Evolutionary conservation across 140 eudicot species (phyloP), one percentile per base, ranked within the genome.

Genomic region (Ambrosia hybrid): DNA sequence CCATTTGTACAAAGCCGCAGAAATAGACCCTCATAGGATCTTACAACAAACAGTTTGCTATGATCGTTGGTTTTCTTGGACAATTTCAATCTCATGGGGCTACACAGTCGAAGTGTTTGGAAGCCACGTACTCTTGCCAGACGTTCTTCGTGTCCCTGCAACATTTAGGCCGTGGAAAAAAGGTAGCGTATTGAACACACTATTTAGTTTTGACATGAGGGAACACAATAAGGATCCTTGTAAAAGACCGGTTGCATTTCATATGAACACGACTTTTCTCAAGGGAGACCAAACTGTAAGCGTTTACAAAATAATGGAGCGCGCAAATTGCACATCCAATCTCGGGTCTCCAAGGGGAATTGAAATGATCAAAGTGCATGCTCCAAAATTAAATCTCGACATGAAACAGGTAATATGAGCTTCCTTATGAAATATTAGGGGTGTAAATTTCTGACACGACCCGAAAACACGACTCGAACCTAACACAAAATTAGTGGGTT

Each of bases 71-170:
- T 92, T 81, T 79, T 85, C 91, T 5, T 92, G 96, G 98, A 89
- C 98, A 0, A 78, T 89, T 39, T 92, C 98, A 0, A 77, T 92
- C 13, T 89, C 96, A 0, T 92, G 98, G 98, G 98, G 98, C 4
- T 92, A 89, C 34, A 87, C 95, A 0, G 71, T 89, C 2, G 90
- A 92, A 70, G 83, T 92, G 3, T 85, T 83, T 49, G 81, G 79
- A 0, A 70, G 14, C 43, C 80, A 83, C 37, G 81, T 92, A 12
- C 79, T 76, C 12, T 76, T 92, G 72, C 85, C 87, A 0, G 91
- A 92, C 14, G 90, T 74, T 15, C 81, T 89, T 45, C 95, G 92
- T 1, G 78, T 78, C 0, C 88, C 83, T 33, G 87, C 81, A 64
- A 89, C 95, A 4, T 92, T 85, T 41, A 9, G 53, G 3, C 88